Evolutionary conservation across 2,329 filamentous ascomycete species (phyloP).

Genomic region (Apiospora phragmitis): DNA sequence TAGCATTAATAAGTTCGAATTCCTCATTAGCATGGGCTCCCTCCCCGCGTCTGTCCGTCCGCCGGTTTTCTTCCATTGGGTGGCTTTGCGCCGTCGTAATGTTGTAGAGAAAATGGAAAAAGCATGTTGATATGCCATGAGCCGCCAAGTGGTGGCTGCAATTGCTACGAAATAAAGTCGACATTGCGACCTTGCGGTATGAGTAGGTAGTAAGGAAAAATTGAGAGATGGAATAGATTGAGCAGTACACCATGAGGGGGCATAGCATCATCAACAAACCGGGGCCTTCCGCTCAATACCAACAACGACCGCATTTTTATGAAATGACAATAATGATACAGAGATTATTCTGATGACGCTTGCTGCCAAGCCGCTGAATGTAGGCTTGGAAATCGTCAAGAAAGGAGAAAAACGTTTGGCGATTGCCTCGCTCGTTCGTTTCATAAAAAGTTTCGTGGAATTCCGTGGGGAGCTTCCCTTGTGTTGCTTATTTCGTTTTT

Average conservation of each 20-base stretch:
- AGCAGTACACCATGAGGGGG: not conserved
- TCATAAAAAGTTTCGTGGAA: not conserved
- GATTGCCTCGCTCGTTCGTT: not conserved
- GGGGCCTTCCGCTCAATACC: not conserved
- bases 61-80: not conserved
- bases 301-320: not conserved
- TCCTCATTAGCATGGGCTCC: not conserved
- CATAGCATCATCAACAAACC: not conserved
- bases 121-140: not conserved
- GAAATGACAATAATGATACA: constrained; percentile 9
- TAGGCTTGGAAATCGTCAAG: not conserved
- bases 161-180: not conserved
- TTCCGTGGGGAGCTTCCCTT: constrained; percentile 1
- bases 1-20: not conserved
- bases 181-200: not conserved
- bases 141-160: not conserved
- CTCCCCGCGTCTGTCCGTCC: not conserved
- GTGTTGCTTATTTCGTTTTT: not conserved
- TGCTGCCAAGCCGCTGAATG: not conserved
- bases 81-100: not conserved
- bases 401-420: not conserved
- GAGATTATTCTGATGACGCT: constrained; percentile 4
- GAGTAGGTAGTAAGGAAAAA: not conserved
- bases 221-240: not conserved
- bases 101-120: not conserved